Evolutionary conservation across 352 stramenopile genomes (phyloP), one percentile per base, ranked within the genome.

Genomic region (Pythium chondricola): DNA sequence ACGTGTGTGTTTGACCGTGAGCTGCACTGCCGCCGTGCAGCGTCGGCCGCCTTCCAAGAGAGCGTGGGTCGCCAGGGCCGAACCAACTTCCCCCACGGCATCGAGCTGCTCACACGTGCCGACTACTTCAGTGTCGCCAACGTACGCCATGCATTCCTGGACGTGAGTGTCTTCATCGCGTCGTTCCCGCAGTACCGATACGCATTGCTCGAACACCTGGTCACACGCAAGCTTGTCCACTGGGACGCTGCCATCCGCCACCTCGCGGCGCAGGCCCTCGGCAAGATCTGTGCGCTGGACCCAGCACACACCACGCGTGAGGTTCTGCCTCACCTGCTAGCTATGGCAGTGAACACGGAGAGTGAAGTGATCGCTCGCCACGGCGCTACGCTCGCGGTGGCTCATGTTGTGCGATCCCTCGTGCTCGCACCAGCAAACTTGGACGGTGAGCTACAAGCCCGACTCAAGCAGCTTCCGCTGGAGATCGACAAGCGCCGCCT

Each of bases 61-160:
- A 94, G 85, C 46, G 88, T 97, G 35, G 93, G 93, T 4, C 76
- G 89, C 0, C 85, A 97, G 63, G 86, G 85, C 22, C 66, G 77
- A 1, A 61, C 74, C 1, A 98, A 98, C 52, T 98, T 99, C 67
- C 86, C 91, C 3, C 81, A 99, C 56, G 96, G 97, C 0, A 99
- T 99, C 42, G 88, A 95, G 14, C 85, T 99, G 40, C 74, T 99
- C 17, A 98, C 95, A 5, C 83, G 80, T 49, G 96, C 96, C 3
- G 96, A 99, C 65, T 99, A 98, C 65, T 98, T 98, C 50, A 96
- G 95, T 2, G 70, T 99, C n/a, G 93, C 79, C 9, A 91, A 88
- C 42, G 48, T 90, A 21, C 88, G 67, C 4, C 80, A 98, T 54
- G 88, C 96, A 4, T 99, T 96, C 67, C 59, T 96, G 26, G 72